Base-by-base conservation (phyloP, 75 land plant species). In the Chamaecyparis obtusa region DNA sequence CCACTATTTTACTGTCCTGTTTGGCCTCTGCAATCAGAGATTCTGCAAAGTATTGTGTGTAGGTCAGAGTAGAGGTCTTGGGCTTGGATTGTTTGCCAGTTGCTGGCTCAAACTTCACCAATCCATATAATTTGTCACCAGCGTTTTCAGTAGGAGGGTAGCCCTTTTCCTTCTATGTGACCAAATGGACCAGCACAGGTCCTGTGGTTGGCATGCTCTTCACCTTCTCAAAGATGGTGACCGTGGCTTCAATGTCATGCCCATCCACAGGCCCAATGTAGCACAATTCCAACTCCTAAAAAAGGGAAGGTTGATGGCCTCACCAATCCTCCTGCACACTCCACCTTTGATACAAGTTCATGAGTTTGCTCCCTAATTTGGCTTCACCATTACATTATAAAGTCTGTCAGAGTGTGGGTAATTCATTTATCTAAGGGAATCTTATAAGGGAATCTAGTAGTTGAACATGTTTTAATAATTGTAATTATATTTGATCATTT, bases 251-350 rank as follows among this genome's bases (percentile, higher is more conserved):
- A 14, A 96, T 78, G 86, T 89, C 93, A 85, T 96, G 96, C 13
- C 98, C 98, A 85, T 96, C 96, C 8, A 96, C 96, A 24, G 98
- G 98, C 39, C 98, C 98, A 54, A 95, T 95, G 90, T 96, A 96
- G 84, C 95, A 94, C 55, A 96, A 74, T 4, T 95, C 97, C 1
- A 96, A 92, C 87, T 95, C 98, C 88, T 96, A 95, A 84, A 96
- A 96, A 35, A 96, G 80, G 24, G 93, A 91, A 91, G 93, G 1
- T 92, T 84, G 55, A 51, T 60, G 92, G 91, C 86, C 97, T 92
- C 0, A 96, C 88, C 95, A 96, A 90, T 19, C 98, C 98, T 78
- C 98, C 90, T 7, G 95, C 95, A 86, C 94, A 96, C 54, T 95
- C 98, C 2, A 96, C 91, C 83, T 94, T 95, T 1, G 98, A 89